phyloP scores from a whole-genome alignment of 176 grass and related monocot species.

The Otatea glauca region DNA sequence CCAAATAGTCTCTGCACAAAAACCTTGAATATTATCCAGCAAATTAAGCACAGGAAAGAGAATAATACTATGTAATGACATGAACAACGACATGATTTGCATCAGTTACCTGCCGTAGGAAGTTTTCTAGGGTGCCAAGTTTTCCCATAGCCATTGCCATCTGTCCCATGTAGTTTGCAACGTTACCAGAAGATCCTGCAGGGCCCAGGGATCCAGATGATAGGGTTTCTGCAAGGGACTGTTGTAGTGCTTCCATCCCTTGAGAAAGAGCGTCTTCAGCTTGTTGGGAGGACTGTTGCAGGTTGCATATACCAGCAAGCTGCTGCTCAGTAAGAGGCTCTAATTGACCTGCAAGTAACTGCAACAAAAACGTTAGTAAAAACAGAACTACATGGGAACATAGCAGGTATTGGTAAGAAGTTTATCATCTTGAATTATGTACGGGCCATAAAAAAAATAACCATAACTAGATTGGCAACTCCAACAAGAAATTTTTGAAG shows the following conservation, averaged over 20 bases:
- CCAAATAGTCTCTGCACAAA: slow-evolving; percentile 16
- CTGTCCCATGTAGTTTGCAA: slow-evolving; percentile 94
- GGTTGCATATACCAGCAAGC: slow-evolving; percentile 72
- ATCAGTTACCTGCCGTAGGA: slow-evolving; percentile 77
- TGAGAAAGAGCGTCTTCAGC: slow-evolving; percentile 91
- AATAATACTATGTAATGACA: slow-evolving; percentile 27
- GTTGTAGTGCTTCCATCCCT: slow-evolving; percentile 93
- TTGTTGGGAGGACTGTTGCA: slow-evolving; percentile 88
- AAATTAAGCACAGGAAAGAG: slow-evolving; percentile 26
- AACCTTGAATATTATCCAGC: neutral
- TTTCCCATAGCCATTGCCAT: slow-evolving; percentile 99
- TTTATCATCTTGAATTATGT: neutral
- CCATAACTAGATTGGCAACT: slow-evolving; percentile 11
- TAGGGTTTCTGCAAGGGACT: slow-evolving; percentile 83
- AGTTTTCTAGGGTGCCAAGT: slow-evolving; percentile 87
- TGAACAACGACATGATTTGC: slow-evolving; percentile 29
- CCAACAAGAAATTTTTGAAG: neutral
- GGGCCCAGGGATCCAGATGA: slow-evolving; percentile 71
- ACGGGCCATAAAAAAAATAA: neutral
- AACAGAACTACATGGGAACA: slow-evolving; percentile 27
- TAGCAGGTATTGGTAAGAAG: slow-evolving; percentile 2
- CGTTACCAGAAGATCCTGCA: slow-evolving; percentile 66
- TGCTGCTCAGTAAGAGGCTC: slow-evolving; percentile 89
- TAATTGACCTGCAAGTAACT: slow-evolving; percentile 78
- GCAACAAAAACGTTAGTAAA: slow-evolving; percentile 32